Evolutionary conservation across 2,329 filamentous ascomycete species (phyloP), one percentile per base, ranked within the genome.

Genomic region (Microdochium trichocladiopsis): DNA sequence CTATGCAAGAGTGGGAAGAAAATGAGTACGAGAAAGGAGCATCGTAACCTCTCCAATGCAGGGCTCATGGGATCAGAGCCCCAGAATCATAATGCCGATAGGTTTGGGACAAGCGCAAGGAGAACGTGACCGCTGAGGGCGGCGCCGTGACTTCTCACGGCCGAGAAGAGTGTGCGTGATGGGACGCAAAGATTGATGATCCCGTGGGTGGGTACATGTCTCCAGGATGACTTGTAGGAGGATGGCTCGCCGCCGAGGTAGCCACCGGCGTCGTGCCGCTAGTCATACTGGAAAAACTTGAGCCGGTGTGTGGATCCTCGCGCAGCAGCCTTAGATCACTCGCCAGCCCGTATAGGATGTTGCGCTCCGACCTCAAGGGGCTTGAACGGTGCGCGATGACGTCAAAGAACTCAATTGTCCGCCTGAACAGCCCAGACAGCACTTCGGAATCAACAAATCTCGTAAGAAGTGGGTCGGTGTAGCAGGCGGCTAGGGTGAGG

Each of bases 401-500:
- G 47, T 78, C 71, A 50, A 97, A 78, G 65, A 96, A 93, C 2
- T 70, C 68, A 56, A 96, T 90, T 0, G 93, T 97, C 55, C 82
- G 84, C 41, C 74, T 65, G 53, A 95, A 83, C 0, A 95, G 77
- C 1, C 68, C 64, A 47, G 78, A 72, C 8, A 95, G 71, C 2
- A 73, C 69, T 1, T 76, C 66, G 48, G 72, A 69, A 3, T 82
- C 67, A 21, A 95, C 77, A 25, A 83, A 79, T 4, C 72, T 66
- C 4, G 71, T 70, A 1, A 95, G 77, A 24, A 77, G 70, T 4
- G 75, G 78, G 48, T 93, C 88, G 56, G 78, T 80, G 68, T 84
- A 92, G 3, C 87, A 88, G 1, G 93, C 91, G 24, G 89, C 84
- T 2, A 99, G 80, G n/a, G 95, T 90, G 49, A 97, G 76, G 63